A percentile compares a stretch with the other conserved stretches of the same genome.
Evolutionary conservation across 441 rosid genomes (phyloP).

Genomic region (Jatropha podagrica): DNA sequence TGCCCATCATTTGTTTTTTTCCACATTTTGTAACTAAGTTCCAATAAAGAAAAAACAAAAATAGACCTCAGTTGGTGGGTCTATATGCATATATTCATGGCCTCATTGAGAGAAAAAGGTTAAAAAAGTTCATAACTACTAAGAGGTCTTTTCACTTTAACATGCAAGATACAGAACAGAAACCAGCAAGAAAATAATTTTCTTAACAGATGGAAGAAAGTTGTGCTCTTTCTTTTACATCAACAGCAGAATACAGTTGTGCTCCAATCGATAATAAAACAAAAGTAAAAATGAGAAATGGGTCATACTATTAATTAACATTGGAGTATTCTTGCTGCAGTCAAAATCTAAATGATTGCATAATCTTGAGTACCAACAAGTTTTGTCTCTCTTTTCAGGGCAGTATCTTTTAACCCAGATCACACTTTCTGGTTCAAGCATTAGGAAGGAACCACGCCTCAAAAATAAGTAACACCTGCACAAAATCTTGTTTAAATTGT

Average conservation of each 20-base stretch:
- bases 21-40: conserved; percentile 2
- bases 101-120: conserved; percentile 1
- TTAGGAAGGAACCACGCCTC: background rate
- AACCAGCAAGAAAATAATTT: conserved; percentile 17
- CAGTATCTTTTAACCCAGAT: conserved; percentile 27
- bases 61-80: conserved; percentile 18
- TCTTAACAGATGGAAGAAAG: background rate
- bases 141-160: conserved; percentile 12
- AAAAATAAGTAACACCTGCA: background rate
- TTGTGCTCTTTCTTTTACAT: background rate
- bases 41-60: background rate
- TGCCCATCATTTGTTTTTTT: conserved; percentile 9
- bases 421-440: conserved; percentile 15
- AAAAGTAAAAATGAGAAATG: conserved; percentile 18
- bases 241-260: conserved; percentile 28
- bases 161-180: conserved; percentile 1
- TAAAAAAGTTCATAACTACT: conserved; percentile 6
- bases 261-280: conserved; percentile 11
- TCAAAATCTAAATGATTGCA: conserved; percentile 42
- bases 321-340: conserved; percentile 21
- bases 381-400: conserved; percentile 21
- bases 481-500: background rate
- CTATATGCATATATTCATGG: background rate
- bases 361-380: conserved; percentile 25
- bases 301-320: conserved; percentile 20